A percentile compares a stretch with the other conserved stretches of the same genome.
phyloP scores from a whole-genome alignment of 257 asterid genomes.

The Solanum piurae region DNA sequence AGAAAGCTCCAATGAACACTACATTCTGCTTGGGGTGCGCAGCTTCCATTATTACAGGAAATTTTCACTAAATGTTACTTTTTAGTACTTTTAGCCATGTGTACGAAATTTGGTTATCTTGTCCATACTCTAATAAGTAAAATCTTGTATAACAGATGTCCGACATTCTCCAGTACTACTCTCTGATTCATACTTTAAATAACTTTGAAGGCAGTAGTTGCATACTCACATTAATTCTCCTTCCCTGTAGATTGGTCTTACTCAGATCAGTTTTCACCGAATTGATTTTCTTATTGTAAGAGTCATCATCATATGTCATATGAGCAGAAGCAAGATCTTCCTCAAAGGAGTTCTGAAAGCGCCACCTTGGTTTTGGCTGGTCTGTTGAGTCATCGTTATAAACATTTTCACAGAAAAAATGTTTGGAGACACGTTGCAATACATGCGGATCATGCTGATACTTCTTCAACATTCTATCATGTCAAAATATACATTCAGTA shows the following conservation, averaged over 20 bases:
- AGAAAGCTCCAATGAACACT: neutral
- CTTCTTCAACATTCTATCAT: constrained; percentile 49
- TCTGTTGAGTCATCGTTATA: constrained; percentile 49
- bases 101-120: neutral
- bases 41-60: neutral
- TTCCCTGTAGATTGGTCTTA: constrained; percentile 17
- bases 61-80: neutral
- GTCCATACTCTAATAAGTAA: neutral
- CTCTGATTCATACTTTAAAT: neutral
- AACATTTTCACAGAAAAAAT: constrained; percentile 59
- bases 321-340: constrained; percentile 21
- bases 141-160: neutral
- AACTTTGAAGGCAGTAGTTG: neutral
- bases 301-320: neutral
- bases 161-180: neutral
- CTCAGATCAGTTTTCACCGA: constrained; percentile 10
- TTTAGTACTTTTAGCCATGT: neutral
- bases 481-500: neutral
- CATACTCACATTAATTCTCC: constrained; percentile 33
- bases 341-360: constrained; percentile 28
- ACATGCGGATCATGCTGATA: constrained; percentile 27
- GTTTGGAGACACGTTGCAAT: constrained; percentile 35
- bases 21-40: neutral
- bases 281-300: constrained; percentile 11
- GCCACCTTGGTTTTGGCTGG: constrained; percentile 49